Base-by-base conservation (phyloP, 2,329 filamentous ascomycete species). In the Fusarium phyllophilum region DNA sequence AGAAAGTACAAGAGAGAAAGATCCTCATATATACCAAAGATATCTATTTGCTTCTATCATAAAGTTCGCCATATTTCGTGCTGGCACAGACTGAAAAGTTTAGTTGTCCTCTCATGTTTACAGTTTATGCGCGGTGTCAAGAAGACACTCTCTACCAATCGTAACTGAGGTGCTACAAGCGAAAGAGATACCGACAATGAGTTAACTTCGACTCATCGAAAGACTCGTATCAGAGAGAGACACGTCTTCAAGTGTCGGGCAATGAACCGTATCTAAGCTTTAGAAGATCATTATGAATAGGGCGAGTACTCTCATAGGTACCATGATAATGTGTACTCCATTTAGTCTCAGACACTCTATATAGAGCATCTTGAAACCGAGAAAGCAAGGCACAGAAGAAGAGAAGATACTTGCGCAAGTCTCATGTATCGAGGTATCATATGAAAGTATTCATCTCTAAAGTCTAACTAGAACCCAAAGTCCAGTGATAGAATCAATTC, bases 11-110 rank as follows among this genome's bases (percentile, higher is more conserved):
- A 36, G 18, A 46, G n/a, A 55, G 41, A 31, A 20, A 15, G 6
- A 24, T 42, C 13, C 8, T n/a, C 15, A 15, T 24, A 10, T 29
- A 24, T 8, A n/a, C 11, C 1, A 6, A 22, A 7, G 0, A 6
- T 22, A 14, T 22, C 18, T 49, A 18, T 49, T 33, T 51, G 17
- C 11, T 24, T 34, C 24, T 2, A 51, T 14, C 48, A 54, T 13
- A 38, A 38, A 38, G 18, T 17, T 54, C 13, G 22, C 13, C 17
- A 17, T 9, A 15, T 6, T 46, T 29, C 22, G 20, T 46, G 6
- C 44, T 29, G 24, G 8, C 24, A 29, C 24, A 46, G 44, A 22
- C 26, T 46, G 5, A 20, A 54, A 38, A 29, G 49, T 54, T 36
- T 38, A 24, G 44, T 54, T 1, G 18, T 18, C 34, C 34, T 38